These are phyloP conservation scores for Aureobasidium sp. DNA, from an alignment of 2,329 filamentous ascomycete species.

Conservation along the genomic window DNA sequence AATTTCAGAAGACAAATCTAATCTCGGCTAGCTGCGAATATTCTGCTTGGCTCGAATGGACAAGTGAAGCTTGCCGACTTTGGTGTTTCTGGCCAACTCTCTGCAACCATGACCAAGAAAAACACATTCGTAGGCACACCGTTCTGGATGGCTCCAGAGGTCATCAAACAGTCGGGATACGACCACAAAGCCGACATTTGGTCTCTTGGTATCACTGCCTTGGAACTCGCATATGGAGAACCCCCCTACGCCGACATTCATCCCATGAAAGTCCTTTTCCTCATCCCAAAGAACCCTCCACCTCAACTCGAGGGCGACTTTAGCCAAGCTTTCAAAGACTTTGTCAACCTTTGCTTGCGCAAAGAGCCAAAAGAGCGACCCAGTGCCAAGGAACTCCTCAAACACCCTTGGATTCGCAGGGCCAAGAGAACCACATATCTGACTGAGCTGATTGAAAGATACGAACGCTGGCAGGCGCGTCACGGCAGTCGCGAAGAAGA, in stretches of 20 bases:
- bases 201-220: conserved; percentile 89
- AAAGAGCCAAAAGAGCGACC: conserved; percentile 86
- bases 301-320: conserved; percentile 51
- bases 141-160: conserved; percentile 99
- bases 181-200: conserved; percentile 98
- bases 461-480: conserved; percentile 77
- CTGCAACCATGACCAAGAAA: conserved; percentile 98
- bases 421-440: conserved; percentile 96
- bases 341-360: conserved; percentile 62
- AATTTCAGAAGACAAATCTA: neutral
- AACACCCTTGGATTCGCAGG: conserved; percentile 81
- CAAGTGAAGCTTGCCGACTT: conserved; percentile 98
- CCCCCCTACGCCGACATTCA: conserved; percentile 95
- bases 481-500: conserved; percentile 63
- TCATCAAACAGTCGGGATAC: conserved; percentile 97
- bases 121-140: conserved; percentile 98
- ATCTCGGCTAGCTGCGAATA: conserved; percentile 66
- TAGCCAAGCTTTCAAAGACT: conserved; percentile 44
- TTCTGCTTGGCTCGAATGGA: conserved; percentile 79
- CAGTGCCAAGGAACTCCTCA: conserved; percentile 76
- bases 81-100: conserved; percentile 90
- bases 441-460: conserved; percentile 88
- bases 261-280: conserved; percentile 95
- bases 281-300: conserved; percentile 91
- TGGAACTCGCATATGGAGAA: conserved; percentile 86